Conservation (phyloP, 352 stramenopile species). For the Globisporangium heterothallicum region DNA sequence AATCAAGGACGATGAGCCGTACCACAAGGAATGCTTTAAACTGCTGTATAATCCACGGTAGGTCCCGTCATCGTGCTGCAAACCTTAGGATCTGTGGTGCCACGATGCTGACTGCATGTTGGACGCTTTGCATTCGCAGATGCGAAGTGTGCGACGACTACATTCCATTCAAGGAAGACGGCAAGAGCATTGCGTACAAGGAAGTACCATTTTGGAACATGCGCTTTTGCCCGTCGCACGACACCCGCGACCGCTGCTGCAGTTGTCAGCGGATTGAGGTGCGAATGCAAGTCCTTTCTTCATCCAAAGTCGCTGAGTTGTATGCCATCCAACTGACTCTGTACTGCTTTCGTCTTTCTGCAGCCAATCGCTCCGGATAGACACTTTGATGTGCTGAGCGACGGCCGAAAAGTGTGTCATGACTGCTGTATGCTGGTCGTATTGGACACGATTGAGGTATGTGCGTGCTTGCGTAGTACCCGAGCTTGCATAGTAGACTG, state of each 20-base stretch:
- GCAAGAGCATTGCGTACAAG: constrained; percentile 56
- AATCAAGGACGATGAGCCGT: constrained; percentile 44
- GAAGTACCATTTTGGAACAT: constrained; percentile 61
- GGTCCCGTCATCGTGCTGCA: background rate
- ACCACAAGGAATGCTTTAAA: constrained; percentile 62
- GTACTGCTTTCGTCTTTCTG: background rate
- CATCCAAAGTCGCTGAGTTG: background rate
- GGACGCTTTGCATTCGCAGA: constrained; percentile 14
- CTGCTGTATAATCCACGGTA: constrained; percentile 58
- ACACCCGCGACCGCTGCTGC: constrained; percentile 59
- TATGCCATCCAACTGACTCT: constrained; percentile 14
- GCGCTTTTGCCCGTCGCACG: constrained; percentile 57
- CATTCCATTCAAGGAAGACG: constrained; percentile 37
- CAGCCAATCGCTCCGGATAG: constrained; percentile 28
- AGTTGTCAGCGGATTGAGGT: constrained; percentile 71
- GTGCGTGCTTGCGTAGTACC: background rate
- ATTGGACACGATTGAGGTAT: constrained; percentile 55
- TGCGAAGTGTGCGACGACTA: constrained; percentile 60
- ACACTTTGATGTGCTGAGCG: constrained; percentile 50
- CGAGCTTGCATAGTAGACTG: too few relatives aligned
- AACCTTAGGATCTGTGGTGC: background rate
- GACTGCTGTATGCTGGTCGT: constrained; percentile 56
- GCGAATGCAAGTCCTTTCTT: background rate
- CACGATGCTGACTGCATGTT: background rate
- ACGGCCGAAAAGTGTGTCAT: constrained; percentile 62